These are phyloP conservation scores for Euphorbia pulcherrima DNA, from an alignment of 345 rosid genomes.

Conservation along the genomic window DNA sequence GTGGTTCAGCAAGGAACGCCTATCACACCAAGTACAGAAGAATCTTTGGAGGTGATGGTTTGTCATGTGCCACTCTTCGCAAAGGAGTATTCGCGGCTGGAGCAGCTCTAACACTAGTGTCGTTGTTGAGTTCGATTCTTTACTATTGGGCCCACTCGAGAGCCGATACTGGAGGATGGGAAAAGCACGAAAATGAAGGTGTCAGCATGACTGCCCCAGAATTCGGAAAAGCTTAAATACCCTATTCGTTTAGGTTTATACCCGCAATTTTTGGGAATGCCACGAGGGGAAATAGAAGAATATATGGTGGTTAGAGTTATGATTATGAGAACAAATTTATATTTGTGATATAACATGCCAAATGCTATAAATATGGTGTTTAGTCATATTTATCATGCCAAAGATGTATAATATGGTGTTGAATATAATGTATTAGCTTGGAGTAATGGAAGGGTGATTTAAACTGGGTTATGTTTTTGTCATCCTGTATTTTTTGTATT, in stretches of 20 bases:
- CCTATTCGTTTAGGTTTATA: slow-evolving; percentile 8
- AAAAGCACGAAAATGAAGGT: slow-evolving; percentile 83
- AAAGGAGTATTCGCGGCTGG: slow-evolving; percentile 93
- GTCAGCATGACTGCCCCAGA: slow-evolving; percentile 53
- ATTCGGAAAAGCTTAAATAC: slow-evolving; percentile 41
- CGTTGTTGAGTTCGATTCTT: slow-evolving; percentile 53
- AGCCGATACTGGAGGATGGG: slow-evolving; percentile 97
- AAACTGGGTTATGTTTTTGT: neutral
- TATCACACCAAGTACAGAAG: slow-evolving; percentile 84
- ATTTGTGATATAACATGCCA: neutral
- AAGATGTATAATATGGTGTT: neutral
- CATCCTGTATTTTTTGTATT: too few relatives aligned
- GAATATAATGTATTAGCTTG: slow-evolving; percentile 1
- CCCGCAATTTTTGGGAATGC: slow-evolving; percentile 9
- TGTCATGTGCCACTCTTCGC: slow-evolving; percentile 79
- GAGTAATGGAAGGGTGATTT: neutral
- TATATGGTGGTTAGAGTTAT: neutral
- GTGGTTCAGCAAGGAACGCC: slow-evolving; percentile 80
- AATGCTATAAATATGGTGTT: neutral
- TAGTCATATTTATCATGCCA: neutral
- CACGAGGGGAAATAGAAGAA: neutral
- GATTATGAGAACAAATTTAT: neutral
- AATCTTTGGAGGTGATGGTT: slow-evolving; percentile 33
- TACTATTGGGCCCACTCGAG: slow-evolving; percentile 81
- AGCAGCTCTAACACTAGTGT: slow-evolving; percentile 79